Evolutionary conservation across 2,329 filamentous ascomycete genomes (phyloP).

Genomic region (Fusarium stilboides): DNA sequence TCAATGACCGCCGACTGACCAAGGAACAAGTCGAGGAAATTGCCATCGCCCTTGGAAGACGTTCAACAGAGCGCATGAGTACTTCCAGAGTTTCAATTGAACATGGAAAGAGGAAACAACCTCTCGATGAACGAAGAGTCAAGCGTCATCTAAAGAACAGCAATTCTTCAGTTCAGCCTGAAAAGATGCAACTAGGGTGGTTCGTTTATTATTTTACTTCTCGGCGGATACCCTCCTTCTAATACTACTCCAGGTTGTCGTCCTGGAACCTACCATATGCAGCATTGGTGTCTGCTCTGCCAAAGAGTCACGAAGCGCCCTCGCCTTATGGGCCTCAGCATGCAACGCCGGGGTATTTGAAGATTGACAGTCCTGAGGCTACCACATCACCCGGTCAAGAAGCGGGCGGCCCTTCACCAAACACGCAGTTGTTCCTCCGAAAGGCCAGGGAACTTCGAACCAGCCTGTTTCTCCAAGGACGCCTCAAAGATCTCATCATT

Average conservation of each 20-base stretch:
- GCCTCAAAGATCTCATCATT: slow-evolving; percentile 8
- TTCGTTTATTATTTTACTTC: no score
- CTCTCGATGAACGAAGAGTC: no score
- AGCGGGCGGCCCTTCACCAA: slow-evolving; percentile 18
- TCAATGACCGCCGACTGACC: no score
- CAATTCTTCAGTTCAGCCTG: no score
- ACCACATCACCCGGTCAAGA: neutral
- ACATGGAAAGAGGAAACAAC: no score
- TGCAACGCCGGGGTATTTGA: slow-evolving; percentile 25
- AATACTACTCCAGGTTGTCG: slow-evolving; percentile 4
- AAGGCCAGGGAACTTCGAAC: slow-evolving; percentile 6
- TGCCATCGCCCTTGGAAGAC: no score
- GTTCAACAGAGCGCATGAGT: no score
- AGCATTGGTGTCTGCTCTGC: slow-evolving; percentile 13
- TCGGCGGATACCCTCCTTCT: no score
- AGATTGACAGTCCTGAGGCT: slow-evolving; percentile 13
- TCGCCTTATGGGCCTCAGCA: slow-evolving; percentile 10
- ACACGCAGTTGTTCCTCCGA: slow-evolving; percentile 16
- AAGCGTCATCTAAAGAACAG: no score
- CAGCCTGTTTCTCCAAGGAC: slow-evolving; percentile 28
- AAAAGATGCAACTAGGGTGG: no score
- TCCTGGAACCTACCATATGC: slow-evolving; percentile 28
- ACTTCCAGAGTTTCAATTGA: no score
- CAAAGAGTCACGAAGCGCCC: neutral
- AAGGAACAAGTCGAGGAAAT: no score